These are phyloP conservation scores for Decorospora gaudefroyi DNA, from an alignment of 2,329 filamentous ascomycete species.

Conservation along the genomic window DNA sequence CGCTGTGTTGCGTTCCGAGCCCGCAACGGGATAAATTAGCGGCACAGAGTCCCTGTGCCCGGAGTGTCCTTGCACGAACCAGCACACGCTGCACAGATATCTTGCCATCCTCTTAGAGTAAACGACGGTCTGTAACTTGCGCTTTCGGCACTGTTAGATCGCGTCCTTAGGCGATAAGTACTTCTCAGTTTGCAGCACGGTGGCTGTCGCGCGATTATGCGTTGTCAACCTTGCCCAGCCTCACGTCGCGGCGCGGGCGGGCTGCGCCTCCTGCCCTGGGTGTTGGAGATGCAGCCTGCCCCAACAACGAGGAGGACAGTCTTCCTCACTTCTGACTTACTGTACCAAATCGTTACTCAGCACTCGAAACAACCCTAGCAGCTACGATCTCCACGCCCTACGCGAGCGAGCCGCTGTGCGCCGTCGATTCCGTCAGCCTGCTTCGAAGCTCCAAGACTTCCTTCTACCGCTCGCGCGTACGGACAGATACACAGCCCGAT, in stretches of 20 bases:
- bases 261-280: neutral
- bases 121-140: too few relatives aligned
- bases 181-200: too few relatives aligned
- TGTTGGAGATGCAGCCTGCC: neutral
- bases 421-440: slow-evolving; percentile 12
- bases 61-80: too few relatives aligned
- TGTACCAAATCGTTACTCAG: slow-evolving; percentile 7
- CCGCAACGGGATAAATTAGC: too few relatives aligned
- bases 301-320: neutral
- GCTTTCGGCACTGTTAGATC: too few relatives aligned
- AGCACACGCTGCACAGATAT: too few relatives aligned
- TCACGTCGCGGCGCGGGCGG: neutral
- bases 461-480: slow-evolving; percentile 11
- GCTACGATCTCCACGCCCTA: slow-evolving; percentile 4
- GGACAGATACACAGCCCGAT: slow-evolving; percentile 9
- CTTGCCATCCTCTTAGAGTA: too few relatives aligned
- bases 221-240: neutral
- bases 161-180: too few relatives aligned
- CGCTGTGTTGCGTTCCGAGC: too few relatives aligned
- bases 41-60: too few relatives aligned
- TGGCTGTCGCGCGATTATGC: neutral
- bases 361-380: slow-evolving; percentile 1
- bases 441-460: slow-evolving; percentile 7
- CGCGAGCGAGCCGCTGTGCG: slow-evolving; percentile 8
- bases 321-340: too few relatives aligned